phyloP scores from a whole-genome alignment of 2,329 filamentous ascomycete genomes.

The Gliomastix tumulicola region DNA sequence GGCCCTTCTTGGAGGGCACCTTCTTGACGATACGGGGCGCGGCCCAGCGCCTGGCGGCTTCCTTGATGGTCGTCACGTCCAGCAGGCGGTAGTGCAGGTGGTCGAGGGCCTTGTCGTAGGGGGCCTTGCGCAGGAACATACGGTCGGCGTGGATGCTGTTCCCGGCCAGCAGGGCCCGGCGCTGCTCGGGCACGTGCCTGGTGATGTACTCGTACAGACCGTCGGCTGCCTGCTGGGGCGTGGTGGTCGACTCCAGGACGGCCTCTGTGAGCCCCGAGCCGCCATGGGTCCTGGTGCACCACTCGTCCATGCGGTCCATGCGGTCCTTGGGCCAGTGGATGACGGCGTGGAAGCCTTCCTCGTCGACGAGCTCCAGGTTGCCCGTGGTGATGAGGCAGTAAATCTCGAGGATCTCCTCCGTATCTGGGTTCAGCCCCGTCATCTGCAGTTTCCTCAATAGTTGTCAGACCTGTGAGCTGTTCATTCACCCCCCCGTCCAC shows the following conservation, averaged over 20 bases:
- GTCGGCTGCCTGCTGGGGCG: constrained; percentile 63
- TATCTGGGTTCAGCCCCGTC: constrained; percentile 65
- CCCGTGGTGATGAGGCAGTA: constrained; percentile 86
- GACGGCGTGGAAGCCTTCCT: constrained; percentile 70
- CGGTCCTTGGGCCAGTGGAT: constrained; percentile 66
- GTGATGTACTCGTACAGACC: constrained; percentile 74
- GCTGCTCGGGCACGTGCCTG: constrained; percentile 57
- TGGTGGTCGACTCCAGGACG: constrained; percentile 67
- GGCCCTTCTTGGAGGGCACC: constrained; percentile 64
- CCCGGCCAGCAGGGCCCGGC: constrained; percentile 71
- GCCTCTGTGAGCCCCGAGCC: constrained; percentile 74
- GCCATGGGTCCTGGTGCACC: constrained; percentile 79
- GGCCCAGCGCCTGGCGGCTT: constrained; percentile 80
- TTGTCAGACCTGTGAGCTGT: background rate
- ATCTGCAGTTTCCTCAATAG: constrained; percentile 57
- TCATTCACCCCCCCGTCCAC: too few species aligned
- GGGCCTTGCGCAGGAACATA: constrained; percentile 67
- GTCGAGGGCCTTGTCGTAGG: constrained; percentile 66
- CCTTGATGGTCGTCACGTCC: constrained; percentile 89
- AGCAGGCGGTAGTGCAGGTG: constrained; percentile 86
- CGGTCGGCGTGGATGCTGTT: constrained; percentile 91
- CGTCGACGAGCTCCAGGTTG: constrained; percentile 68
- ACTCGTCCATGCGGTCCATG: constrained; percentile 76
- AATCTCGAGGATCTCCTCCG: constrained; percentile 83
- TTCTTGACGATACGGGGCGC: constrained; percentile 33